Percentiles rank a stretch among this genome's conserved stretches.
These are phyloP conservation scores for Malania oleifera DNA, from an alignment of 164 flowering plant species.

Conservation along the genomic window DNA sequence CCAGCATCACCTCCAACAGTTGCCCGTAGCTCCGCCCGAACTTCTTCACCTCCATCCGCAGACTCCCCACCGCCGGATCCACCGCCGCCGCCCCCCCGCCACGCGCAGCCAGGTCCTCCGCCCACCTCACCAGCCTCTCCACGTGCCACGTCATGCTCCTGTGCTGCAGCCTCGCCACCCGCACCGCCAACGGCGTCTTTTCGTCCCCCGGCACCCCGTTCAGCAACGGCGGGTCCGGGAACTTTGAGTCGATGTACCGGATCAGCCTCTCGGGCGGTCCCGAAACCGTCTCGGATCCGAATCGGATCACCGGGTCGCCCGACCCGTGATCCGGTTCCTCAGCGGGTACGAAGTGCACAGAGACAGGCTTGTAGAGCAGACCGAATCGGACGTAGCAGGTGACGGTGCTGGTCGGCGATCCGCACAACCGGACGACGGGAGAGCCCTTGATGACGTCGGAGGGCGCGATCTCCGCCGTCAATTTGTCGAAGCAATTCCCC, in stretches of 20 bases:
- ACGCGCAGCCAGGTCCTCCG: conserved; percentile 48
- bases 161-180: conserved; percentile 54
- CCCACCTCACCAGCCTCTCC: conserved; percentile 63
- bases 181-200: conserved; percentile 34
- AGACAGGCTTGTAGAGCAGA: conserved; percentile 38
- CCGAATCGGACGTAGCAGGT: conserved; percentile 46
- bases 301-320: conserved; percentile 20
- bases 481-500: conserved; percentile 33
- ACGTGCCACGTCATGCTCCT: conserved; percentile 53
- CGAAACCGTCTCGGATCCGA: conserved; percentile 39
- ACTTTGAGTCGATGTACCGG: conserved; percentile 36
- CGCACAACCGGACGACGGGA: conserved; percentile 24
- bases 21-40: conserved; percentile 44
- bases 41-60: conserved; percentile 70
- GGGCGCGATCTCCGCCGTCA: conserved; percentile 39
- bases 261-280: conserved; percentile 42
- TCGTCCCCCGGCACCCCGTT: conserved; percentile 7
- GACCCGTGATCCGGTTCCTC: conserved; percentile 13
- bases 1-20: conserved; percentile 56
- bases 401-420: conserved; percentile 20
- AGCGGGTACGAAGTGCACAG: conserved; percentile 29
- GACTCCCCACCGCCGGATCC: conserved; percentile 50
- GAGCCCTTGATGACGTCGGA: conserved; percentile 12
- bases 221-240: conserved; percentile 49
- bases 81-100: conserved; percentile 26